Evolutionary conservation across 2,329 filamentous ascomycete genomes (phyloP), one percentile per base, ranked within the genome.

Genomic region (Orbilia blumenaviensis): DNA sequence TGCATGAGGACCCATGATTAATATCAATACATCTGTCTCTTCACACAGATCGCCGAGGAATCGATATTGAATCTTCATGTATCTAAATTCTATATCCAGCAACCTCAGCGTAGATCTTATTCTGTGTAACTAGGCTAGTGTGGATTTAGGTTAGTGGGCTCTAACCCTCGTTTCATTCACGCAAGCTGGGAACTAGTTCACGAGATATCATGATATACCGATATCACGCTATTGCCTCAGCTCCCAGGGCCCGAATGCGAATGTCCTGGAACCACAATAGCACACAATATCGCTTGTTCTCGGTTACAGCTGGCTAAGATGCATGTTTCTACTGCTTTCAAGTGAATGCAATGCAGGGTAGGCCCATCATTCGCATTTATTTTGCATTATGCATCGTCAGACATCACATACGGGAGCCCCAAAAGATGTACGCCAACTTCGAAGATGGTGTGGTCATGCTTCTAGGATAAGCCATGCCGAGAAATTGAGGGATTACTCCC

Each of bases 291-390:
- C 69, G 69, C 56, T 60, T 68, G 54, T 38, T 63, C 46, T 76
- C 72, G 72, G 72, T 76, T 76, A 76, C 58, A 76, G 64, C 72
- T 68, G 72, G 72, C 56, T 69, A 48, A 68, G 62, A 64, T 14
- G 48, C 48, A 44, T 23, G 16, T 23, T 52, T 54, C 34, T 54
- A 38, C 62, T 16, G 18, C 12, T 34, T 60, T 38, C 34, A 29
- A 46, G 34, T 48, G 25, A 14, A 64, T 69, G 58, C 34, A 52
- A 75, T 75, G 62, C 71, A 58, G 66, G 63, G 62, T 69, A 61
- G 64, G 61, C 56, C 56, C 18, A 42, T 38, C n/a, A n/a, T 62
- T 62, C 56, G 42, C 56, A 71, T 36, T 60, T 50, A 58, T 56
- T 68, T 75, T 48, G 50, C 60, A 69, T 50, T 27, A 52, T 76